Evolutionary conservation across 192 early-diverging fungal species (phyloP), one percentile per base, ranked within the genome.

Genomic region (Coemansia sp.): DNA sequence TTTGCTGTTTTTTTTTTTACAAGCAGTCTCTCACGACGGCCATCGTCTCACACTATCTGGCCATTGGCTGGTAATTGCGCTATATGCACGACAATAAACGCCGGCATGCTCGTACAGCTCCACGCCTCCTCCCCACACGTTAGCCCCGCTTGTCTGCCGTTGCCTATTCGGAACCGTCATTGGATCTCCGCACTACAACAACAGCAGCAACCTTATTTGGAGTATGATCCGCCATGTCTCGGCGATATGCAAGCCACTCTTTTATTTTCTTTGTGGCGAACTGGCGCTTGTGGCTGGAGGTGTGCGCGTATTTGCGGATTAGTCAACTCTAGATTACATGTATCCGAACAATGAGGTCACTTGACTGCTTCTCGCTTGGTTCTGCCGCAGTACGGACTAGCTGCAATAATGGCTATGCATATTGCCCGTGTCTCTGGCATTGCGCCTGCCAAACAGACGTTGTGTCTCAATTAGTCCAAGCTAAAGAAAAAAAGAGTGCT

Each of bases 321-420:
- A 14, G 42, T 19, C 46, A 3, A 14, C 24, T 49, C 8, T 43
- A 6, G 42, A 19, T 19, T 20, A 6, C 24, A 5, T 6, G 24
- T 15, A 19, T 7, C 31, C 15, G 53, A 32, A 56, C 53, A 56
- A 56, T 58, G 36, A 58, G 35, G 35, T 58, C 56, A 58, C n/a
- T 58, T 58, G 56, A 58, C 35, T 10, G 35, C 56, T 58, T 58
- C 56, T 9, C 20, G 35, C 56, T 58, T 58, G 56, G 56, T 58
- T 58, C 32, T 58, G 49, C 49, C 24, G 24, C 47, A 4, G 4
- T 29, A 15, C 47, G 25, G 32, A 24, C 47, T 51, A 15, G 25
- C 24, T 31, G 27, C 49, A 53, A 5, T 17, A 27, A 27, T 53
- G 17, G 27, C 29, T 15, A 49, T 3, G 11, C 17, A 24, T 5